Base-by-base conservation (phyloP, 352 stramenopile species). In the Phytophthora pistaciae region DNA sequence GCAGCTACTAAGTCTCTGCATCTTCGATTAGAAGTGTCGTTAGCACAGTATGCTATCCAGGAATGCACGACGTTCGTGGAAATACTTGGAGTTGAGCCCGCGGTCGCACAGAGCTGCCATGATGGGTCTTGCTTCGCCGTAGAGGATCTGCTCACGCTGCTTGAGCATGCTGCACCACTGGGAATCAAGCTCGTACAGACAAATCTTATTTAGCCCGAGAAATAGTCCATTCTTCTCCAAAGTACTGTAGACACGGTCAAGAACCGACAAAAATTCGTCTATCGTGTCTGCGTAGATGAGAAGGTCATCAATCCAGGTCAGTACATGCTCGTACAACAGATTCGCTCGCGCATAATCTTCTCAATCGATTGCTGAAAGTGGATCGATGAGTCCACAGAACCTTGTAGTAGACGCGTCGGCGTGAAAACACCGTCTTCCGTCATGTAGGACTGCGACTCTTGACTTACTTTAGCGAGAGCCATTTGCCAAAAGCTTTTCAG, bases 401-500 rank as follows among this genome's bases (percentile, higher is more conserved):
- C 59, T 60, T 66, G 60, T 25, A 60, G 60, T 0, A 60, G 49
- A 20, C 46, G 20, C 31, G 48, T 66, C 2, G 31, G 59, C 16
- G n/a, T 44, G 36, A 66, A 66, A 16, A 65, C 16, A 5, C 49
- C 31, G 21, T 66, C 49, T 66, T 66, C 60, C 21, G 56, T 52
- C 56, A 62, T 62, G 21, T 62, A 53, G 1, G 38, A 53, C 36
- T 62, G 56, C 16, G 38, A 62, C 42, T 56, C 49, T 33, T 67
- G 60, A 6, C 60, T 67, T 49, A 23, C 42, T 23, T 49, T 49
- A n/a, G 33, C 36, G 14, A 21, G 3, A 29, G 33, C 49, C 3
- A 61, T 50, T n/a, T 68, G 25, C 25, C 40, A 68, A 33, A 56
- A 68, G 18, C 38, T 61, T 27, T 68, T 61, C 7, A 68, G 42